phyloP scores from a whole-genome alignment of 2,329 filamentous ascomycete genomes.

The Aaosphaeria arxii region DNA sequence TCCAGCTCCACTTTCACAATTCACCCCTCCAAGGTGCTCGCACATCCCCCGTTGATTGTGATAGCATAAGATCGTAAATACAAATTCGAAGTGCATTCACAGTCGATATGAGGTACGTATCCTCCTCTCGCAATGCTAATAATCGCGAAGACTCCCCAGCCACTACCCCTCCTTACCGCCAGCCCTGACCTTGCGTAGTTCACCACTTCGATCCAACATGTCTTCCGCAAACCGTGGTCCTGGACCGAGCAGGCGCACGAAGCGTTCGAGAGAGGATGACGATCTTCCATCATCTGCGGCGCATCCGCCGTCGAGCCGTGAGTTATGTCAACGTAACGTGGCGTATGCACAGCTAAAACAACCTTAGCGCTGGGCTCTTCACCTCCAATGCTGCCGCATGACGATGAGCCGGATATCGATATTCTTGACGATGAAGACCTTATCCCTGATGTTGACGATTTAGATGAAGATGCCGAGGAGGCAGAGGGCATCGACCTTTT shows the following conservation, averaged over 20 bases:
- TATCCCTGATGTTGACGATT: constrained; percentile 62
- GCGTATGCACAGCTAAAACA: constrained; percentile 16
- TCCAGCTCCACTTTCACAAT: no score
- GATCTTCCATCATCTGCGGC: constrained; percentile 56
- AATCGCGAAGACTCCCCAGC: neutral
- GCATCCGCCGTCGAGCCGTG: constrained; percentile 62
- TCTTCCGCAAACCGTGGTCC: constrained; percentile 78
- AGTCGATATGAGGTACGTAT: constrained; percentile 18
- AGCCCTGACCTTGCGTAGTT: constrained; percentile 52
- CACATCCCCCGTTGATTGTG: no score
- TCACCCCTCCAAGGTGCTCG: no score
- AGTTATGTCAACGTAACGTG: constrained; percentile 28
- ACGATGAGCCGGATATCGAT: constrained; percentile 68
- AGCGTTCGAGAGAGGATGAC: constrained; percentile 64
- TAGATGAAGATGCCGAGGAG: constrained; percentile 67
- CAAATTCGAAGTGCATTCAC: no score
- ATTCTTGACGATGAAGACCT: constrained; percentile 68
- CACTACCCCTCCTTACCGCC: constrained; percentile 17
- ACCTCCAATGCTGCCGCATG: constrained; percentile 64
- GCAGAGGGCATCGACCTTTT: constrained; percentile 71
- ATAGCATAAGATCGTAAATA: no score
- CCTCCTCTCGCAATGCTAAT: neutral
- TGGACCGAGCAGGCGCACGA: constrained; percentile 52
- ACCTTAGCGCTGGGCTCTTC: constrained; percentile 54
- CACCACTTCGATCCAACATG: constrained; percentile 76